A percentile compares a stretch with the other conserved stretches of the same genome.
phyloP scores from a whole-genome alignment of 805 yeast species.

The Jamesozyma hellenica region DNA sequence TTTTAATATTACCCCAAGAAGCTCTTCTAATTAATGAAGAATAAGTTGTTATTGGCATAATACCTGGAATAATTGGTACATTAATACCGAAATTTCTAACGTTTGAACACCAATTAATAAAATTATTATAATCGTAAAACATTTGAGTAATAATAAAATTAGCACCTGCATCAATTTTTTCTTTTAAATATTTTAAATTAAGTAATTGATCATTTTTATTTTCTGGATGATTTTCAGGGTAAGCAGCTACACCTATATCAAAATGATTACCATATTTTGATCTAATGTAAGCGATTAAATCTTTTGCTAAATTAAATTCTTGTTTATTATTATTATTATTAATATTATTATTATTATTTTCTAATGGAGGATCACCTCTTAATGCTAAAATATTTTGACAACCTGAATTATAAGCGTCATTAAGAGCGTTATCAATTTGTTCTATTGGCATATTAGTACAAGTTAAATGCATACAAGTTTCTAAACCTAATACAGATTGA shows the following conservation, averaged over 20 bases:
- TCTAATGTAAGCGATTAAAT: conserved; percentile 69
- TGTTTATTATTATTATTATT: too few species aligned
- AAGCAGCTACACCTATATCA: conserved; percentile 92
- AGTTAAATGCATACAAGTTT: conserved; percentile 96
- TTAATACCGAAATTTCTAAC: conserved; percentile 64
- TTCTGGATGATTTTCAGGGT: conserved; percentile 96
- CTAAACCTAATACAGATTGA: conserved; percentile 81
- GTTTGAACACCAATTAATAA: conserved; percentile 68
- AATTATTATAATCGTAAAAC: conserved; percentile 88
- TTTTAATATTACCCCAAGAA: conserved; percentile 77
- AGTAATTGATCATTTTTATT: conserved; percentile 44
- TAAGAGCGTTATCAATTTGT: conserved; percentile 73
- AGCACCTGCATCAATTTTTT: conserved; percentile 90
- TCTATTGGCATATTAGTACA: conserved; percentile 88
- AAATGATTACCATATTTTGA: conserved; percentile 75
- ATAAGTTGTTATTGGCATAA: conserved; percentile 97
- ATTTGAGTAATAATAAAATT: conserved; percentile 90
- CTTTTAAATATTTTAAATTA: conserved; percentile 52
- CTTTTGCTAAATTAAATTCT: conserved; percentile 80
- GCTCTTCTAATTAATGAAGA: conserved; percentile 89
- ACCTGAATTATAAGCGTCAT: conserved; percentile 79
- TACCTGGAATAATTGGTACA: conserved; percentile 91
- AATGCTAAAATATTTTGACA: conserved; percentile 92
- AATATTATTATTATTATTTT: too few species aligned
- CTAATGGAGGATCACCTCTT: conserved; percentile 89